Evolutionary conservation across 345 rosid species (phyloP).

Genomic region (Diplotaxis tenuifolia): DNA sequence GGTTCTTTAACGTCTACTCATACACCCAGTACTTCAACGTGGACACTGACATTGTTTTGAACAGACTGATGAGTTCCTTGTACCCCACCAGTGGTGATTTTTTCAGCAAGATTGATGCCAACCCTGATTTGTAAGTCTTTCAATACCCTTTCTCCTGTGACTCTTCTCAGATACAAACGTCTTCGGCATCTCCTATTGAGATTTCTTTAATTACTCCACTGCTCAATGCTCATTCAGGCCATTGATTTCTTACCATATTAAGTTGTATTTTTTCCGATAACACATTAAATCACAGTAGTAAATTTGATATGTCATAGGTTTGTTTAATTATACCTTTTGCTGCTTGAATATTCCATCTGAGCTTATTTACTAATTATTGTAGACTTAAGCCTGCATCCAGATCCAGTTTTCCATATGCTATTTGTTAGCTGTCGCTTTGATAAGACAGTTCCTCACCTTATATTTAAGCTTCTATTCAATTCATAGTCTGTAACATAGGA

Average conservation of each 20-base stretch:
- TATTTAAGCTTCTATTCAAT: neutral
- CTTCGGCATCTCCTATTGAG: neutral
- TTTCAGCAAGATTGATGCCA: conserved; percentile 85
- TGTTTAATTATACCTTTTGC: neutral
- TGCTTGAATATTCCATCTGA: neutral
- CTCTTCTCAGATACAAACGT: neutral
- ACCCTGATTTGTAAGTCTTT: conserved; percentile 88
- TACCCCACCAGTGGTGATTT: conserved; percentile 74
- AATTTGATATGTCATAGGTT: neutral
- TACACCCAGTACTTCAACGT: conserved; percentile 83
- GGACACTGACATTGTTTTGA: conserved; percentile 78
- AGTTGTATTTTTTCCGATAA: neutral
- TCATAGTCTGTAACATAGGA: conserved; percentile 9
- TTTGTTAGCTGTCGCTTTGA: neutral
- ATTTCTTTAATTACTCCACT: neutral
- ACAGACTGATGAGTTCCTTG: conserved; percentile 76
- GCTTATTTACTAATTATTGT: neutral
- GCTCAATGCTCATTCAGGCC: neutral
- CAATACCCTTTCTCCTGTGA: neutral
- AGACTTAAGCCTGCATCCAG: neutral
- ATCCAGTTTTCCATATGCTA: conserved; percentile 1
- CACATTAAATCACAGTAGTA: neutral
- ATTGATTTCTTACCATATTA: neutral
- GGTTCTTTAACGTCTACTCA: conserved; percentile 72
- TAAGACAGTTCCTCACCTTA: neutral